These are phyloP conservation scores for Candida maris DNA, from an alignment of 805 yeast species.

Conservation along the genomic window DNA sequence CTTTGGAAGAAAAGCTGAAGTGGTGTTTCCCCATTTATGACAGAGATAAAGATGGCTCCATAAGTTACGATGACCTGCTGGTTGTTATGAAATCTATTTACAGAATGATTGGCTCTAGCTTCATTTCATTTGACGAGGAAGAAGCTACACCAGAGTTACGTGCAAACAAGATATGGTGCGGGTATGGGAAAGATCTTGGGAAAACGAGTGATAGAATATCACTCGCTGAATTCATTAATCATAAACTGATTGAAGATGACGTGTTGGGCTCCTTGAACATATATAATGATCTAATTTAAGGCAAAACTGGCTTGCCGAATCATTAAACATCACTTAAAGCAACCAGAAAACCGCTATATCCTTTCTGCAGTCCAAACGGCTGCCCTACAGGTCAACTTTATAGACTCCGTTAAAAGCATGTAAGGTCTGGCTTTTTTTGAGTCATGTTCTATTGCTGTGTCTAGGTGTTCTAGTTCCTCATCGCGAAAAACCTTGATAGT, in stretches of 20 bases:
- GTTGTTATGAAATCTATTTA: constrained; percentile 79
- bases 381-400: constrained; percentile 75
- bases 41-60: constrained; percentile 70
- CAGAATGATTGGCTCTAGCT: constrained; percentile 85
- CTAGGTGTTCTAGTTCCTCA: constrained; percentile 91
- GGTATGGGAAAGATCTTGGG: constrained; percentile 48
- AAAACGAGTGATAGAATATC: constrained; percentile 68
- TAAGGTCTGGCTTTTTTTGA: constrained; percentile 93
- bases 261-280: constrained; percentile 72
- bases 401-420: constrained; percentile 80
- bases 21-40: constrained; percentile 94
- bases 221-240: constrained; percentile 80
- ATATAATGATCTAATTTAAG: constrained; percentile 28
- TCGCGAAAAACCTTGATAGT: constrained; percentile 79
- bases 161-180: constrained; percentile 69
- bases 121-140: constrained; percentile 84
- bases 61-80: constrained; percentile 75
- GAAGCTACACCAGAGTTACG: constrained; percentile 90
- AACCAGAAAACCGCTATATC: constrained; percentile 36
- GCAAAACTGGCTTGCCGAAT: background rate
- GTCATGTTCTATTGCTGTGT: constrained; percentile 89
- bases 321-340: background rate
- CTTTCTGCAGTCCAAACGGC: constrained; percentile 93
- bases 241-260: constrained; percentile 74
- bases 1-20: constrained; percentile 73